Evolutionary conservation across 2,329 filamentous ascomycete genomes (phyloP).

Genomic region (Botryotinia convoluta): DNA sequence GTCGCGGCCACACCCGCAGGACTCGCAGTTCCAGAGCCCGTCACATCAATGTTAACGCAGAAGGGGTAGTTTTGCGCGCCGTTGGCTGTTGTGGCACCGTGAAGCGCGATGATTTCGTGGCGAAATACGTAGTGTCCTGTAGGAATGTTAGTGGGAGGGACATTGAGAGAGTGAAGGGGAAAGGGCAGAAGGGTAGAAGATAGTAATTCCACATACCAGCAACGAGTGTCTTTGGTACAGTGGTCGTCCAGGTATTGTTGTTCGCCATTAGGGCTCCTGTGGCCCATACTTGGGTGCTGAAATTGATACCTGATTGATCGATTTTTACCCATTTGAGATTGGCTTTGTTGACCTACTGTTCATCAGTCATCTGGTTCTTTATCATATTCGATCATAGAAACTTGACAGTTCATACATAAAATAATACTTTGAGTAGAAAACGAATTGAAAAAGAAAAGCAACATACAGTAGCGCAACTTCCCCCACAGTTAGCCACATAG

Average conservation of each 20-base stretch:
- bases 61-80: constrained; percentile 49
- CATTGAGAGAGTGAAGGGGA: fast-evolving
- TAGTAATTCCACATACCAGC: background rate
- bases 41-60: constrained; percentile 49
- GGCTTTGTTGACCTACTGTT: background rate
- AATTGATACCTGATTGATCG: constrained; percentile 6
- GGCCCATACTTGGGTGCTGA: constrained; percentile 13
- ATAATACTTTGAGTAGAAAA: too few relatives aligned
- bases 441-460: too few relatives aligned
- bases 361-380: too few relatives aligned
- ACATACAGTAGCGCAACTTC: constrained; percentile 40
- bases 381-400: too few relatives aligned
- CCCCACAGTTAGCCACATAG: constrained; percentile 37
- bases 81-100: constrained; percentile 38
- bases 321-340: constrained; percentile 17
- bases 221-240: constrained; percentile 9
- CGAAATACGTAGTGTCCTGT: constrained; percentile 53
- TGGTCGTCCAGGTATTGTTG: constrained; percentile 13
- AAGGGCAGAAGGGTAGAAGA: too few relatives aligned
- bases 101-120: constrained; percentile 46
- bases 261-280: constrained; percentile 4
- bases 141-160: constrained; percentile 38
- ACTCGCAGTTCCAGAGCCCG: constrained; percentile 42
- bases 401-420: too few relatives aligned
- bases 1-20: constrained; percentile 40